Evolutionary conservation across 116 monocot genomes (phyloP), one percentile per base, ranked within the genome.

Genomic region (Zostera marina): DNA sequence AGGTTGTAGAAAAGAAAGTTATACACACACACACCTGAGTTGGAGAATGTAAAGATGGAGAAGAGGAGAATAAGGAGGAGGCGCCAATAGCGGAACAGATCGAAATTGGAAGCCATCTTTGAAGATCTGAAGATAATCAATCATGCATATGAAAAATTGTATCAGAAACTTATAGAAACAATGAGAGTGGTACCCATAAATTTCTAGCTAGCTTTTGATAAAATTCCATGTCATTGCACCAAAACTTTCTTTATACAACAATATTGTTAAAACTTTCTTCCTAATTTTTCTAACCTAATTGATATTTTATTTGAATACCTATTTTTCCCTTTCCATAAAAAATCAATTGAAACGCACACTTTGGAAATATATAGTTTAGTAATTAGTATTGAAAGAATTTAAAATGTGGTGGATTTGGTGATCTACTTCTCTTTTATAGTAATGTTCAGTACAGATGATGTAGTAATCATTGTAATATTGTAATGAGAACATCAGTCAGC

Each of bases 91-190:
- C 20, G 51, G 41, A 52, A 25, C 32, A 32, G 32, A 20, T 19
- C 20, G 52, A 12, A 11, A 11, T 23, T 25, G 62, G 38, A 21
- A 63, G 49, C 52, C 63, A 63, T 63, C 14, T 63, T 24, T 26
- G 26, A 32, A 17, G 26, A 21, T 62, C 9, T 5, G 17, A 14
- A 2, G 15, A 43, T 15, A 3, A 19, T 22, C n/a, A n/a, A n/a
- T n/a, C n/a, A n/a, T n/a, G n/a, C 11, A 0, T 54, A 26, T 25
- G 22, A 11, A 10, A 25, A 54, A 54, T 26, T 14, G 4, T 13
- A 6, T 23, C 8, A 20, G 13, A 54, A 54, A 20, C 26, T 54
- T 54, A 54, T 54, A 54, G 26, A 14, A 15, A 53, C 22, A 25
- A 5, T 10, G 26, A 23, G 26, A 32, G 32, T 32, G 1, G 32